phyloP scores from a whole-genome alignment of 495 filamentous ascomycete genomes.

The Poronia punctata region DNA sequence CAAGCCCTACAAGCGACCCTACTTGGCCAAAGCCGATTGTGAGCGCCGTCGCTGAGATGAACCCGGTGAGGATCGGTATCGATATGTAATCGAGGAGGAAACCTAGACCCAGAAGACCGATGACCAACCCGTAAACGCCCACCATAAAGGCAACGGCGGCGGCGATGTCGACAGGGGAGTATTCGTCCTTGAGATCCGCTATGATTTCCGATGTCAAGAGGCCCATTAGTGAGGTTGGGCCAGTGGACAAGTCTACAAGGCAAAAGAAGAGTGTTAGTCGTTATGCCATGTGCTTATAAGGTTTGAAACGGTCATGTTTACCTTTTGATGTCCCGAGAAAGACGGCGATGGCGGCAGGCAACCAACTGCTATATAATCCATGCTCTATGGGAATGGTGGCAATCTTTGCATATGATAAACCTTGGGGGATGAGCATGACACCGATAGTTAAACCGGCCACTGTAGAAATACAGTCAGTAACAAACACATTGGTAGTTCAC shows the following conservation, averaged over 20 bases:
- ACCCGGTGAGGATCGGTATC: conserved; percentile 42
- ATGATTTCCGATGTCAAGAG: conserved; percentile 45
- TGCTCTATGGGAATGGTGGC: conserved; percentile 46
- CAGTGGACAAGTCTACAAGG: conserved; percentile 38
- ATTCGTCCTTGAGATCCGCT: conserved; percentile 30
- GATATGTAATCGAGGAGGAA: conserved; percentile 48
- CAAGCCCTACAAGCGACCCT: conserved; percentile 37
- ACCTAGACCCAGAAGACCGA: conserved; percentile 45
- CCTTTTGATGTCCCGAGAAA: conserved; percentile 53
- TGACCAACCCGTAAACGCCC: conserved; percentile 41
- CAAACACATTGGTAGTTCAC: background rate
- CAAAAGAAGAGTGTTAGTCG: background rate
- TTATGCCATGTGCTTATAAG: background rate
- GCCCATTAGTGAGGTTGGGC: conserved; percentile 46
- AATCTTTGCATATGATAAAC: conserved; percentile 45
- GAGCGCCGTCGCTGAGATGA: conserved; percentile 45
- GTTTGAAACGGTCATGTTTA: conserved; percentile 14
- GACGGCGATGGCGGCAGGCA: conserved; percentile 42
- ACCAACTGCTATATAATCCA: conserved; percentile 48
- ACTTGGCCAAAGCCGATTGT: conserved; percentile 44
- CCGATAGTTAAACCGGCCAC: conserved; percentile 45
- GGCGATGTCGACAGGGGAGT: conserved; percentile 35
- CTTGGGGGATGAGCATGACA: conserved; percentile 46
- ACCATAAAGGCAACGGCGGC: conserved; percentile 45
- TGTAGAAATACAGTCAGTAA: conserved; percentile 1